Conservation (phyloP, 2,329 filamentous ascomycete species). For the Diatrype stigma region DNA sequence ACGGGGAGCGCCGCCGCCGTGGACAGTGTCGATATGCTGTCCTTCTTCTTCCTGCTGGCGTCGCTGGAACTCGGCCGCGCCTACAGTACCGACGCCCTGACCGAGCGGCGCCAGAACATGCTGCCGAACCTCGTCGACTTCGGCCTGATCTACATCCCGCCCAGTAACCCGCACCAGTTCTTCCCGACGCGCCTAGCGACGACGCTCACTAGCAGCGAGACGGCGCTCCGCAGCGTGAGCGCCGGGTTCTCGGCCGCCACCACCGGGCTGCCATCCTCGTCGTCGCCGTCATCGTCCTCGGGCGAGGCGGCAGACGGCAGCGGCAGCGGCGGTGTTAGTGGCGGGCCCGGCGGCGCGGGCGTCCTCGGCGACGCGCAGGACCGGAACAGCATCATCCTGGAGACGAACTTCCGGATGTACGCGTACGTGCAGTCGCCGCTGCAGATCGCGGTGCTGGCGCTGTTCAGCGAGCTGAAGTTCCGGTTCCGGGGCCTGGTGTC, state of each 20-base stretch:
- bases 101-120: slow-evolving; percentile 78
- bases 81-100: slow-evolving; percentile 82
- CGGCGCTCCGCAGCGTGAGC: slow-evolving; percentile 65
- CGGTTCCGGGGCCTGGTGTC: slow-evolving; percentile 94
- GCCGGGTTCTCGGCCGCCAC: slow-evolving; percentile 65
- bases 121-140: slow-evolving; percentile 88
- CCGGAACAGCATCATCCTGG: slow-evolving; percentile 87
- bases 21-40: slow-evolving; percentile 89
- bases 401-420: slow-evolving; percentile 97
- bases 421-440: slow-evolving; percentile 93
- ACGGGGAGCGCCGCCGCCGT: slow-evolving; percentile 51
- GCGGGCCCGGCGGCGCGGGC: slow-evolving; percentile 6
- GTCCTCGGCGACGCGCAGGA: slow-evolving; percentile 37
- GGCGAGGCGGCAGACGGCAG: slow-evolving; percentile 6
- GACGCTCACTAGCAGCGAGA: slow-evolving; percentile 74
- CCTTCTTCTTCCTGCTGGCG: slow-evolving; percentile 92
- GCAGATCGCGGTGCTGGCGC: slow-evolving; percentile 87
- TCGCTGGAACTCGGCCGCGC: slow-evolving; percentile 87
- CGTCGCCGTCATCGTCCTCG: no score
- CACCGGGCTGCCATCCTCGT: slow-evolving; percentile 29
- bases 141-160: slow-evolving; percentile 77
- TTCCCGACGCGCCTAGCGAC: slow-evolving; percentile 94
- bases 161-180: slow-evolving; percentile 56
- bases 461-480: slow-evolving; percentile 83
- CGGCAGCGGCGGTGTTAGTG: slow-evolving; percentile 23